Conservation (phyloP, 768 basidiomycete genomes). For the Tylopilus plumbeoviolaceoides region DNA sequence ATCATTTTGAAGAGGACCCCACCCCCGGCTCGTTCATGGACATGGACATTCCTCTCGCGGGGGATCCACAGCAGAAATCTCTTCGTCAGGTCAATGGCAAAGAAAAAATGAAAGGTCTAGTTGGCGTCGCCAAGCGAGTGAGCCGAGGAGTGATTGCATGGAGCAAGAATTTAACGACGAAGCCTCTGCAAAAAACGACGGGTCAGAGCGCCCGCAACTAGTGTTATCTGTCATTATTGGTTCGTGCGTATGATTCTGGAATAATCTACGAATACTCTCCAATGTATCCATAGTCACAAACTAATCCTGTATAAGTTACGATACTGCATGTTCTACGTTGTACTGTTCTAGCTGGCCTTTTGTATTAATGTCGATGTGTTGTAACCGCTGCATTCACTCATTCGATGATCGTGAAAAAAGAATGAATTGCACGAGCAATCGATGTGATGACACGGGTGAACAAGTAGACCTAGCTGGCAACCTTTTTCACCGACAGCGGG, state of each 20-base stretch:
- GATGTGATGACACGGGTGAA: not conserved
- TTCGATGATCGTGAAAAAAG: not conserved
- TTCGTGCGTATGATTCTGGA: constrained; percentile 6
- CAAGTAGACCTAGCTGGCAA: constrained; percentile 10
- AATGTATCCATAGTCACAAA: constrained; percentile 25
- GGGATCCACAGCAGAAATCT: constrained; percentile 10
- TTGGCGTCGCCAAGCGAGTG: constrained; percentile 20
- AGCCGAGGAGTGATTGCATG: constrained; percentile 28
- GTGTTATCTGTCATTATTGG: constrained; percentile 7
- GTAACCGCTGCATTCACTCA: not conserved
- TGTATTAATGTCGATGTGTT: constrained; percentile 15
- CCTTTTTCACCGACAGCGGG: constrained; percentile 48
- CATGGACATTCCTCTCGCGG: constrained; percentile 26
- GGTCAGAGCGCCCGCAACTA: not conserved
- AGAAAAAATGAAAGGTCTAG: constrained; percentile 19
- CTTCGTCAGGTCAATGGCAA: constrained; percentile 9
- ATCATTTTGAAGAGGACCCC: not conserved
- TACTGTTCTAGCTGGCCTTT: constrained; percentile 3
- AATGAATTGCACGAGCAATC: not conserved
- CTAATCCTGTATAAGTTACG: constrained; percentile 6
- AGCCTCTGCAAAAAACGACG: constrained; percentile 1
- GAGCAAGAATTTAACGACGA: constrained; percentile 26
- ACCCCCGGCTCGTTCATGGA: constrained; percentile 30
- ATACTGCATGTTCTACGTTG: constrained; percentile 9
- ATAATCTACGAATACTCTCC: not conserved